These are phyloP conservation scores for Coemansia interrupta DNA, from an alignment of 192 early-diverging fungal species.

Conservation along the genomic window DNA sequence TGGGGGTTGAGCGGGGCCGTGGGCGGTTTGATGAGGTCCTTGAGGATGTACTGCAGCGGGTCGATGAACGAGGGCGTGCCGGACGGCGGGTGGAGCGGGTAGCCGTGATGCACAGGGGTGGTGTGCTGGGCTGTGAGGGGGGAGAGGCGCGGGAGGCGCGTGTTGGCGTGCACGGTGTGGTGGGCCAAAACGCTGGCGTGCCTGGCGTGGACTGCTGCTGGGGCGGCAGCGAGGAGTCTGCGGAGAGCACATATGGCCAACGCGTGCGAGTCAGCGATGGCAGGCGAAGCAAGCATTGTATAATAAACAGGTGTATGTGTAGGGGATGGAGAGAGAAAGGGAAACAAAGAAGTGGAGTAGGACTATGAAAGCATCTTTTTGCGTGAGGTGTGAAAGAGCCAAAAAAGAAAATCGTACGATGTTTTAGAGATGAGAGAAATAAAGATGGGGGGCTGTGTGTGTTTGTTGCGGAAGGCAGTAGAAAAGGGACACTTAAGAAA, in stretches of 20 bases:
- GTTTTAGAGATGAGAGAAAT: too few relatives aligned
- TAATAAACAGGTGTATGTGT: not conserved
- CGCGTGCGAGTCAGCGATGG: not conserved
- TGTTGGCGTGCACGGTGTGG: conserved; percentile 2
- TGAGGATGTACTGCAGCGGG: conserved; percentile 33
- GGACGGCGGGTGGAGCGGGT: not conserved
- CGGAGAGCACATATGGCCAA: too few relatives aligned
- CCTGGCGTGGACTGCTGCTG: not conserved
- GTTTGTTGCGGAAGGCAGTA: too few relatives aligned
- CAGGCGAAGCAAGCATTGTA: conserved; percentile 3
- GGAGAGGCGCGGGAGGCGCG: not conserved
- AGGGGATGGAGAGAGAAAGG: not conserved
- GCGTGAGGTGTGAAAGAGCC: not conserved
- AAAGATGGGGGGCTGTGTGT: too few relatives aligned
- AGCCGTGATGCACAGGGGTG: not conserved
- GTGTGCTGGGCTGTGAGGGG: not conserved
- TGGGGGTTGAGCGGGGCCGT: not conserved
- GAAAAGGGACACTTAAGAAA: too few relatives aligned
- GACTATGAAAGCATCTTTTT: too few relatives aligned
- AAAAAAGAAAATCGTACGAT: not conserved
- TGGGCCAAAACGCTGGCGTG: conserved; percentile 1
- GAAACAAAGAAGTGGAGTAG: not conserved
- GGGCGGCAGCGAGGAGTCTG: too few relatives aligned
- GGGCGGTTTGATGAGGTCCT: not conserved
- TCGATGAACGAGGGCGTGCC: conserved; percentile 14